These are phyloP conservation scores for Lasiosphaeris hirsuta DNA, from an alignment of 495 filamentous ascomycete genomes.

Conservation along the genomic window DNA sequence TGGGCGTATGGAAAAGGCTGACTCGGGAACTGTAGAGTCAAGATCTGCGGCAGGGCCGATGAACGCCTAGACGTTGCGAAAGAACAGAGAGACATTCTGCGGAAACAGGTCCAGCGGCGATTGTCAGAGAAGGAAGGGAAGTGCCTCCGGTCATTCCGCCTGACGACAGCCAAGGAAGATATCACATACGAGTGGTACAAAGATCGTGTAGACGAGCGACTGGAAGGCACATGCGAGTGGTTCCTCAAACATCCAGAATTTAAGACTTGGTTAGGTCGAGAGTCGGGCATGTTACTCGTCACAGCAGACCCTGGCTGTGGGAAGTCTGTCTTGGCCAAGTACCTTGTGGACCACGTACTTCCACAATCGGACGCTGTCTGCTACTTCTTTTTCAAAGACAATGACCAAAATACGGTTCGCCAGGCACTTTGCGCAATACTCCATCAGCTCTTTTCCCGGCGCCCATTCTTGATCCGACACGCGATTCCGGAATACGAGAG, in stretches of 20 bases:
- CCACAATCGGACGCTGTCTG: slow-evolving; percentile 29
- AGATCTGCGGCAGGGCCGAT: too few species aligned
- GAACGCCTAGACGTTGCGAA: too few species aligned
- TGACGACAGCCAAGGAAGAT: slow-evolving; percentile 19
- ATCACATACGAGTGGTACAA: slow-evolving; percentile 44
- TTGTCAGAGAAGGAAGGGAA: slow-evolving; percentile 14
- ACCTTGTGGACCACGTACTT: slow-evolving; percentile 38
- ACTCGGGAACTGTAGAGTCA: too few species aligned
- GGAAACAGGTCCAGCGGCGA: background rate
- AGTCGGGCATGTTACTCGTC: slow-evolving; percentile 38
- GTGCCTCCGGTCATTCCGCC: slow-evolving; percentile 34
- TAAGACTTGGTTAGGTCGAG: slow-evolving; percentile 28
- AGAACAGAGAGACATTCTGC: too few species aligned
- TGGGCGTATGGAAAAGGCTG: too few species aligned
- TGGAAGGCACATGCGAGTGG: slow-evolving; percentile 44
- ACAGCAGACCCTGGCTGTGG: slow-evolving; percentile 57
- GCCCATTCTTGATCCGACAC: slow-evolving; percentile 25
- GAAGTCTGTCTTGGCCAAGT: slow-evolving; percentile 50
- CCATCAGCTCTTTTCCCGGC: slow-evolving; percentile 44
- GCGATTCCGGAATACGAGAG: slow-evolving; percentile 21
- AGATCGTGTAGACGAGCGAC: slow-evolving; percentile 23
- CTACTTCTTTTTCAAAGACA: slow-evolving; percentile 61
- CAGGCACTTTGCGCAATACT: slow-evolving; percentile 45
- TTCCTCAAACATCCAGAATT: slow-evolving; percentile 34
- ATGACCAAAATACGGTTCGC: slow-evolving; percentile 39